Conservation (phyloP, 1,139 yeast species). For the Debaryomyces sp. region DNA sequence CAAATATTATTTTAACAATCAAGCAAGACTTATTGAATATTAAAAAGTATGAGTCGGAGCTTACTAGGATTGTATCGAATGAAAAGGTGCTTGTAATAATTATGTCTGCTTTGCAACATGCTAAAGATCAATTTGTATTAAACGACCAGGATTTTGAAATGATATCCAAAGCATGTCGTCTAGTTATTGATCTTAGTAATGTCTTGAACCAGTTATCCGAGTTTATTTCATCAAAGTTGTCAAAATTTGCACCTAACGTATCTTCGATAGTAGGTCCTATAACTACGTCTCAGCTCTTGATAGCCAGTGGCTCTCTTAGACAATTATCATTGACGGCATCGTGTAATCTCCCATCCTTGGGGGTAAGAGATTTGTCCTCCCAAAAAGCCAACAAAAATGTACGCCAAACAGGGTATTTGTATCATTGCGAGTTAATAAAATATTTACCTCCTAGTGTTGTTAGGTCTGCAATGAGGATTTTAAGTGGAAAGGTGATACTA, state of each 20-base stretch:
- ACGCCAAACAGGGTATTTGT: slow-evolving; percentile 68
- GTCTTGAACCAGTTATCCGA: slow-evolving; percentile 48
- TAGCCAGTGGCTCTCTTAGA: slow-evolving; percentile 71
- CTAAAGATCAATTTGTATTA: slow-evolving; percentile 28
- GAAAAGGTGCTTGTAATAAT: slow-evolving; percentile 74
- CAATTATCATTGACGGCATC: slow-evolving; percentile 75
- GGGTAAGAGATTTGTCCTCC: slow-evolving; percentile 58
- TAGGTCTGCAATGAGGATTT: slow-evolving; percentile 73
- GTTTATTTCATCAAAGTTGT: slow-evolving; percentile 60
- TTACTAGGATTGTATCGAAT: slow-evolving; percentile 49
- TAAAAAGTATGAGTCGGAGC: slow-evolving; percentile 32
- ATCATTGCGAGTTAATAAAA: slow-evolving; percentile 54
- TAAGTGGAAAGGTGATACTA: slow-evolving; percentile 76
- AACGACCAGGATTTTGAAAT: slow-evolving; percentile 37
- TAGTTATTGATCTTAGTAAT: slow-evolving; percentile 48
- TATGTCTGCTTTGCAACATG: slow-evolving; percentile 64
- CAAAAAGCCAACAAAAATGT: slow-evolving; percentile 35
- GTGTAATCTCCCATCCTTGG: slow-evolving; percentile 81
- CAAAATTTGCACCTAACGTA: slow-evolving; percentile 77
- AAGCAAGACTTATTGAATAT: slow-evolving; percentile 51
- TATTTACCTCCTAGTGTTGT: slow-evolving; percentile 59
- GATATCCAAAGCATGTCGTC: slow-evolving; percentile 49
- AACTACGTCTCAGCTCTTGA: slow-evolving; percentile 73
- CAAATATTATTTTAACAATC: slow-evolving; percentile 52
- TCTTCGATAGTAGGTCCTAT: slow-evolving; percentile 72